Evolutionary conservation across 2,329 filamentous ascomycete genomes (phyloP).

Genomic region (Emmonsiellopsis sp.): DNA sequence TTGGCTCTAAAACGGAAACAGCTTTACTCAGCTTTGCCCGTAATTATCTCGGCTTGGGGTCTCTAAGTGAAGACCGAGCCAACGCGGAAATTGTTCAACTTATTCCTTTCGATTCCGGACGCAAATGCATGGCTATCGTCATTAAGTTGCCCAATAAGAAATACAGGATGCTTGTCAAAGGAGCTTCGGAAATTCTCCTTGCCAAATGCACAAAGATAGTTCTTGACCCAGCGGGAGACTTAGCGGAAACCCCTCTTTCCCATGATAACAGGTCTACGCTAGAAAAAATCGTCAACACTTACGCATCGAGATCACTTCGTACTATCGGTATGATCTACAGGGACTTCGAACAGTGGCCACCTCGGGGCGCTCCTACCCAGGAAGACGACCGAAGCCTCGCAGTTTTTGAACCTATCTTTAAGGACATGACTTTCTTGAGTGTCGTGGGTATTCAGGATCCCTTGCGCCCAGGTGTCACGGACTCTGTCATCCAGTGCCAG

Average conservation of each 20-base stretch:
- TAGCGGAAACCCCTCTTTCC: constrained; percentile 20
- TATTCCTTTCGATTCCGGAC: constrained; percentile 65
- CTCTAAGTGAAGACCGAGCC: constrained; percentile 53
- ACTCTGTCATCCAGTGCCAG: constrained; percentile 59
- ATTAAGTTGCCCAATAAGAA: constrained; percentile 30
- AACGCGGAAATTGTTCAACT: constrained; percentile 57
- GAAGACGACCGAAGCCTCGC: constrained; percentile 56
- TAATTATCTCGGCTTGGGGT: constrained; percentile 57
- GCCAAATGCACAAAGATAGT: constrained; percentile 26
- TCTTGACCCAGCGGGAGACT: constrained; percentile 15
- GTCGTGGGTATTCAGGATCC: constrained; percentile 70
- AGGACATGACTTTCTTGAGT: constrained; percentile 63
- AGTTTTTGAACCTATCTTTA: constrained; percentile 59
- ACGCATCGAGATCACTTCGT: constrained; percentile 54
- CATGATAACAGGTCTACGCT: constrained; percentile 20
- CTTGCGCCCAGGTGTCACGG: constrained; percentile 56
- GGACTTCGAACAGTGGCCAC: constrained; percentile 63
- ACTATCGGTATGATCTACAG: constrained; percentile 67
- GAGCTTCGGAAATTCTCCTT: constrained; percentile 40
- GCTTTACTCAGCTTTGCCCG: constrained; percentile 62
- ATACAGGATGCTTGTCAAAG: constrained; percentile 41
- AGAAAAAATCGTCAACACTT: constrained; percentile 30
- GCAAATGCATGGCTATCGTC: constrained; percentile 55
- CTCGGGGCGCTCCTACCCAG: constrained; percentile 42
- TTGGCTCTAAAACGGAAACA: constrained; percentile 71